These are phyloP conservation scores for Colletotrichum sp. DNA, from an alignment of 2,329 filamentous ascomycete genomes.

Conservation along the genomic window DNA sequence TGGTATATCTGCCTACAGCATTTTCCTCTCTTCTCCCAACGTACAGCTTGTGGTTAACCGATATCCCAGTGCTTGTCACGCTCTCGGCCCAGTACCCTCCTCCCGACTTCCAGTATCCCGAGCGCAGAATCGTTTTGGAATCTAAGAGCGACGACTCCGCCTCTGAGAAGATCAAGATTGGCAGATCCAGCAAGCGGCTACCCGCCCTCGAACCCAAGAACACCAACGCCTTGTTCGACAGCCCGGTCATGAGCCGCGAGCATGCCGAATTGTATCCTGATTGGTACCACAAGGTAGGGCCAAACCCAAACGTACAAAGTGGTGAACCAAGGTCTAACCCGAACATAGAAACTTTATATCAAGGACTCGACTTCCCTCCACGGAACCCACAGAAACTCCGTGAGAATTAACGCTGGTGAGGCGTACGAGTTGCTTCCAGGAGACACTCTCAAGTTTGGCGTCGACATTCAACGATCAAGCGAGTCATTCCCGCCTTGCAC, in stretches of 20 bases:
- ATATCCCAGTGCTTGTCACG: constrained; percentile 32
- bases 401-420: constrained; percentile 23
- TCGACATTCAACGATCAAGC: constrained; percentile 36
- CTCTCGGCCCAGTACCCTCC: constrained; percentile 28
- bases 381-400: constrained; percentile 53
- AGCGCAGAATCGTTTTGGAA: constrained; percentile 33
- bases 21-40: neutral
- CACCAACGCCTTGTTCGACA: constrained; percentile 72
- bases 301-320: neutral
- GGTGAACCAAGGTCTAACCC: neutral
- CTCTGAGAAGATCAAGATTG: constrained; percentile 36
- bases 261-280: constrained; percentile 64
- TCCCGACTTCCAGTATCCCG: constrained; percentile 1
- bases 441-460: constrained; percentile 40
- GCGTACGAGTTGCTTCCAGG: constrained; percentile 26
- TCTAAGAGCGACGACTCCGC: constrained; percentile 18
- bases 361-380: constrained; percentile 57
- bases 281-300: constrained; percentile 47
- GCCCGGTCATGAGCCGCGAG: constrained; percentile 72
- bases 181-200: constrained; percentile 49
- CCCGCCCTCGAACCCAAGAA: constrained; percentile 33
- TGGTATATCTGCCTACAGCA: neutral
- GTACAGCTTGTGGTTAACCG: neutral
- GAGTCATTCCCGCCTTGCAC: constrained; percentile 42
- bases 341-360: constrained; percentile 46